Percentiles rank a stretch among this genome's conserved stretches.
These are phyloP conservation scores for Pyrus pyrifolia DNA, from an alignment of 306 rosid genomes.

Conservation along the genomic window DNA sequence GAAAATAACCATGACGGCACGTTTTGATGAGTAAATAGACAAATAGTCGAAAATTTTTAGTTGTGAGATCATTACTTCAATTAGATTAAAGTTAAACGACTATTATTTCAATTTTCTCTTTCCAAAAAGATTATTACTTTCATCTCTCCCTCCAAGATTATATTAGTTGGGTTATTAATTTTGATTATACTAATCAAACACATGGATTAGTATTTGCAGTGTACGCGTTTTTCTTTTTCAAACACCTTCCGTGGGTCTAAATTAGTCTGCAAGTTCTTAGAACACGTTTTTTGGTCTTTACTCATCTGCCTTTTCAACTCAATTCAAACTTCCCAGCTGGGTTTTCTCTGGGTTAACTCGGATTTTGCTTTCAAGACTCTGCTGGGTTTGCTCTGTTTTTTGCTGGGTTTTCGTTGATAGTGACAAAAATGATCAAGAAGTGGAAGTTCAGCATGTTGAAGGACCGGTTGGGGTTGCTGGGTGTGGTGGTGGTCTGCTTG, in stretches of 20 bases:
- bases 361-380: neutral
- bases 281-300: constrained; percentile 24
- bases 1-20: too few species aligned
- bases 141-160: neutral
- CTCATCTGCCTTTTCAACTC: neutral
- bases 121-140: too few species aligned
- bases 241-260: constrained; percentile 20
- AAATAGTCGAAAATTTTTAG: too few species aligned
- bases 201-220: neutral
- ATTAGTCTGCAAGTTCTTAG: constrained; percentile 11
- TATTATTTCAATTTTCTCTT: fast-evolving
- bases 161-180: too few species aligned
- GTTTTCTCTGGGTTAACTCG: constrained; percentile 3
- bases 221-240: constrained; percentile 45
- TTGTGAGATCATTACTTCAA: too few species aligned
- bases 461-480: constrained; percentile 16
- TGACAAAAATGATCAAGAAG: constrained; percentile 28
- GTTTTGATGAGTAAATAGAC: too few species aligned
- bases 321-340: neutral
- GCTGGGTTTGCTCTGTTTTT: constrained; percentile 18
- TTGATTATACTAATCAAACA: neutral
- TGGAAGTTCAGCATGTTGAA: constrained; percentile 39
- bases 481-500: constrained; percentile 27
- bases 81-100: fast-evolving
- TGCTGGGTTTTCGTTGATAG: neutral